Base-by-base conservation (phyloP, 148 eudicot genomes). In the Vaccinium macrocarpon region DNA sequence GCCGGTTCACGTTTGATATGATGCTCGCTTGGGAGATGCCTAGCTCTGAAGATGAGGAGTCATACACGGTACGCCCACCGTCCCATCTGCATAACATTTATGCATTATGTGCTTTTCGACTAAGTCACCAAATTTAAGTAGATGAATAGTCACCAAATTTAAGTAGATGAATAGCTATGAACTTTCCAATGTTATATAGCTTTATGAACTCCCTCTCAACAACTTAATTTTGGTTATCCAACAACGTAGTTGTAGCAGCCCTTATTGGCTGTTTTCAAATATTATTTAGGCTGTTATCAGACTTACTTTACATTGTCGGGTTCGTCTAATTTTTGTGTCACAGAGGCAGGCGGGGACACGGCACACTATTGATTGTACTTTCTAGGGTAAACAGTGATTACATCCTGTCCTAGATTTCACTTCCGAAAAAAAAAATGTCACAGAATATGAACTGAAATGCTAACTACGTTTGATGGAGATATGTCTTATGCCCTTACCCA, bases 1-100 rank as follows among this genome's bases (percentile, higher is more conserved):
- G 92, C 83, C 97, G 97, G 73, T 87, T 97, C 84, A 95, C 99
- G 6, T 97, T 93, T 48, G 97, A 93, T 86, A 93, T 97, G 93
- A 97, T 97, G 99, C 93, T 93, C 23, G 97, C 99, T 76, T 97
- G 98, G 99, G 93, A 97, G 84, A 90, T 66, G 82, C 98, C 98
- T 77, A 88, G 72, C 84, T 88, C 89, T 2, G 62, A 27, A 6
- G 89, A 92, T 71, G 92, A 97, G 88, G 90, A 89, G 75, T 89
- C 95, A 19, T 50, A 84, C 81, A 70, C 8, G 82, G 98, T 96
- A 73, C n/a, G 87, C 6, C 27, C 13, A 7, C 27, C 0, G 18
- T 55, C 23, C 61, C 23, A 8, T 68, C 12, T 42, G 19, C 11
- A 78, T 5, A 27, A 61, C 14, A 62, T 19, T 16, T 18, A 29